Evolutionary conservation across 768 basidiomycete species (phyloP), one percentile per base, ranked within the genome.

Genomic region (Hypholoma fasciculare): DNA sequence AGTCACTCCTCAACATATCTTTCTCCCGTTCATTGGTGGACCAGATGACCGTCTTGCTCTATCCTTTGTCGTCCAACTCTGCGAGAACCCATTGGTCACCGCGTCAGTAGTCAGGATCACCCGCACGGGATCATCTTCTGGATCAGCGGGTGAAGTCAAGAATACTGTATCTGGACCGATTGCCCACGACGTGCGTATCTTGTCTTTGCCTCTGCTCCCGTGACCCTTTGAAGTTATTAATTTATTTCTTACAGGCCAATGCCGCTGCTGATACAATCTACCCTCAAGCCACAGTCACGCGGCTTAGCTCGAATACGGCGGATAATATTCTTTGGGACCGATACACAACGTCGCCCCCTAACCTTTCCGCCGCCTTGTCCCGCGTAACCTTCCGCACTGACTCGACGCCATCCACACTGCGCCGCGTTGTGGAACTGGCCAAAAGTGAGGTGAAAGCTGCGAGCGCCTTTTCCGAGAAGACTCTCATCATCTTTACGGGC

Each of bases 21-120:
- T 96, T 69, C 67, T 95, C 44, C 92, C 96, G 0, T 98, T 96
- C 83, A 90, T 93, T 69, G 96, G 96, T 38, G 96, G 96, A 0
- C 87, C 92, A 0, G 96, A 98, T 69, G 96, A 98, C 69, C 85
- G 97, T 1, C 78, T 94, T 20, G 92, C 93, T 0, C 75, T 98
- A 26, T 74, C 82, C 34, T 85, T 98, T 65, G 82, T 92, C 2
- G 84, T 92, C 30, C 96, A 98, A 69, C 91, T 94, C 57, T 80
- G 80, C 54, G 71, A 72, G 37, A 87, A 88, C 60, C 69, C 81
- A 0, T 73, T 71, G 38, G 79, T 92, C 0, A 82, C 72, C 4
- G 97, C 92, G 1, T 94, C 90, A 0, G 84, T 94, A 0, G 74
- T 96, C 1, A 27, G 71, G 69, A 12, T 73, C 73, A 23, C 59